Evolutionary conservation across 176 grass and related monocot genomes (phyloP).

Genomic region (Paspalum notatum): DNA sequence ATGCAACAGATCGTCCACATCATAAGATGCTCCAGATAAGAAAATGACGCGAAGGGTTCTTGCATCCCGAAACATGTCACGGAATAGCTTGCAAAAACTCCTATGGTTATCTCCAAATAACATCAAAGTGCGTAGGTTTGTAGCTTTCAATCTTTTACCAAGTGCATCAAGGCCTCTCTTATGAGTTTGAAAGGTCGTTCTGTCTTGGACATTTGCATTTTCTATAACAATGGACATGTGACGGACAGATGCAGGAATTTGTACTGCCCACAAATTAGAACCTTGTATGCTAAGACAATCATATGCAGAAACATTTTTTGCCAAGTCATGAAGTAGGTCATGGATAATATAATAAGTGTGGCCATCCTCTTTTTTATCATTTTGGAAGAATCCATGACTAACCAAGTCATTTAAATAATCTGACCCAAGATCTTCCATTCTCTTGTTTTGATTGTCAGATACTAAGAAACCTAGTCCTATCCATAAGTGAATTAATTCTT

Average conservation of each 20-base stretch:
- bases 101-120: not conserved
- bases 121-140: conserved; percentile 10
- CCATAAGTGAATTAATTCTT: conserved; percentile 36
- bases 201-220: not conserved
- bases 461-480: conserved; percentile 5
- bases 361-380: not conserved
- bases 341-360: conserved; percentile 1
- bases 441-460: not conserved
- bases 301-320: not conserved
- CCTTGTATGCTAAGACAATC: conserved; percentile 25
- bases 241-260: not conserved
- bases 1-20: not conserved
- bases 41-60: not conserved
- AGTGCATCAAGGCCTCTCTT: not conserved
- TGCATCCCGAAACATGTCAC: not conserved
- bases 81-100: not conserved
- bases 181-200: not conserved
- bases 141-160: not conserved
- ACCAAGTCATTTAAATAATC: conserved; percentile 10
- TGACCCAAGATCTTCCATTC: conserved; percentile 10
- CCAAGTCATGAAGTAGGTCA: conserved; percentile 26
- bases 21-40: not conserved
- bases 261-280: not conserved
- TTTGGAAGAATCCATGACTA: not conserved
- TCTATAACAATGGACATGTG: conserved; percentile 30